phyloP scores from a whole-genome alignment of 2,329 filamentous ascomycete genomes.

The Scedosporium aurantiacum region DNA sequence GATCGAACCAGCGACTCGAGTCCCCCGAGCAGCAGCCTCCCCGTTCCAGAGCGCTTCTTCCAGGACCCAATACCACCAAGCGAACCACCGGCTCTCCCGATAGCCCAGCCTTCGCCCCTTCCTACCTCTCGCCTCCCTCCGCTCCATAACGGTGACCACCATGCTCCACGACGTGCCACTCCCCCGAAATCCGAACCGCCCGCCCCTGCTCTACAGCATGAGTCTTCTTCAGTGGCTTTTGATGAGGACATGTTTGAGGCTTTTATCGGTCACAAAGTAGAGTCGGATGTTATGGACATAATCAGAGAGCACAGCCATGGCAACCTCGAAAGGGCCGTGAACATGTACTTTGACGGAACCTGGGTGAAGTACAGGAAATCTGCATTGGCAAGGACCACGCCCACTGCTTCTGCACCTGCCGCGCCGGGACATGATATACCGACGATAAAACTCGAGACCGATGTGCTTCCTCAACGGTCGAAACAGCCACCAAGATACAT shows the following conservation, averaged over 20 bases:
- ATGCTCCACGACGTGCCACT: slow-evolving; percentile 11
- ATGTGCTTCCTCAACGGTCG: background rate
- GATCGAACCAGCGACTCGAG: background rate
- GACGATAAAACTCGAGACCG: slow-evolving; percentile 4
- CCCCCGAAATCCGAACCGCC: slow-evolving; percentile 6
- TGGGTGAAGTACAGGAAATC: slow-evolving; percentile 36
- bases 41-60: slow-evolving; percentile 21
- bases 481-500: slow-evolving; percentile 52
- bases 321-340: slow-evolving; percentile 51
- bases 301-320: slow-evolving; percentile 45
- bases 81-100: background rate
- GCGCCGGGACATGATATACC: background rate
- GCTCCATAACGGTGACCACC: slow-evolving; percentile 12
- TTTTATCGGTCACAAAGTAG: slow-evolving; percentile 48
- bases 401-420: background rate
- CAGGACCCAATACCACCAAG: slow-evolving; percentile 15
- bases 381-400: slow-evolving; percentile 19
- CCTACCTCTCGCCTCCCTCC: slow-evolving; percentile 11
- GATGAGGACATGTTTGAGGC: slow-evolving; percentile 46
- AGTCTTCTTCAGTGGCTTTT: slow-evolving; percentile 29
- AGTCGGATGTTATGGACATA: slow-evolving; percentile 32
- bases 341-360: slow-evolving; percentile 61
- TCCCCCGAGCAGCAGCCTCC: slow-evolving; percentile 1
- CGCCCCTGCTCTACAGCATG: slow-evolving; percentile 12
- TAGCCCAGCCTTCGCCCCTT: slow-evolving; percentile 8